Base-by-base conservation (phyloP, 2,329 filamentous ascomycete species). In the Drechslera avenae region DNA sequence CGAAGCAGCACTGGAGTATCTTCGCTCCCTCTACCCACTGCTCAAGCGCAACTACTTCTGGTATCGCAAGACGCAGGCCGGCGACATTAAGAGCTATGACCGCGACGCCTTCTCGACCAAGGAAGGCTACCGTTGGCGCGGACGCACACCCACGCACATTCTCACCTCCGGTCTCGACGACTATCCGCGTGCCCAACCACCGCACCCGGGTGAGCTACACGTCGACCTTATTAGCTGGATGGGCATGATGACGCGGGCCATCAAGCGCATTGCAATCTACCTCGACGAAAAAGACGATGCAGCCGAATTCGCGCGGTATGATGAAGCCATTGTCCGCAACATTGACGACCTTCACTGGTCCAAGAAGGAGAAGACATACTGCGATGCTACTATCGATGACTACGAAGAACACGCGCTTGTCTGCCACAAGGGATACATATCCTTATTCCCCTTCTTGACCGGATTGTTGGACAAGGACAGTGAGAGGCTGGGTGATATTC, bases 351-450 rank as follows among this genome's bases (percentile, higher is more conserved):
- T 99, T 32, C 94, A 99, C 76, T 99, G 94, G 94, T 89, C 87
- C 14, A 83, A 90, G 47, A 81, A 87, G 63, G 83, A 87, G 3
- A 86, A 90, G 49, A 89, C 88, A 56, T 99, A 91, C 78, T 99
- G 94, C 72, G 94, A 99, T 72, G 91, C 91, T 1, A 97, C 91
- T 0, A 89, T 99, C 53, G 93, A 99, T 65, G 91, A 91, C 54
- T 99, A 90, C 69, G 94, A 99, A 73, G 94, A 99, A 76, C 87
- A 90, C 66, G 75, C 82, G 30, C 86, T 94, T 16, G 90, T 97
- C 34, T 99, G 94, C 77, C 94, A 97, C 78, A 96, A 96, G 75
- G 94, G 94, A 16, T 99, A 99, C 69, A 86, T 97, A 61, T 94
- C 90, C 17, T 80, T 99, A 21, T 94, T 96, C 74, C 94, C 94